Evolutionary conservation across 257 asterid genomes (phyloP).

Genomic region (Knoxia roxburghii): DNA sequence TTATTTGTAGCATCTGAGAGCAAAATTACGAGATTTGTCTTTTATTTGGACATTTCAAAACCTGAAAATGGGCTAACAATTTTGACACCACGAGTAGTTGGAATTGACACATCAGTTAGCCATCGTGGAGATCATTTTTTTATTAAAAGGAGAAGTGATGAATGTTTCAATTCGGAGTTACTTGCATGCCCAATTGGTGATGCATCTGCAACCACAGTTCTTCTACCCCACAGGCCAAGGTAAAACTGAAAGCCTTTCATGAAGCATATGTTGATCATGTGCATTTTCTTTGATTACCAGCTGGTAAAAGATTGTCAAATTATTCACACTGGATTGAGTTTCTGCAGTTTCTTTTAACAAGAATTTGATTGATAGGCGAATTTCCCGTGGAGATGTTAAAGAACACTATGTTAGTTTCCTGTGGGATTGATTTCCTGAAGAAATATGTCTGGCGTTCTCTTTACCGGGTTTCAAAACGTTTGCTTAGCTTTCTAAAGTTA

Average conservation of each 20-base stretch:
- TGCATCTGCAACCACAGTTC: constrained; percentile 47
- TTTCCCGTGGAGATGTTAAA: background rate
- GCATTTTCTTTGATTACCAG: background rate
- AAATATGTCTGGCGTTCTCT: background rate
- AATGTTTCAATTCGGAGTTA: constrained; percentile 77
- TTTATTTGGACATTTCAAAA: constrained; percentile 66
- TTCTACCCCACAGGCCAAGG: constrained; percentile 93
- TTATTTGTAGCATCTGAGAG: constrained; percentile 76
- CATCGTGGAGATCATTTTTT: constrained; percentile 95
- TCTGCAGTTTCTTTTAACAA: background rate
- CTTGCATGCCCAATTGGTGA: constrained; percentile 77
- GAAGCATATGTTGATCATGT: background rate
- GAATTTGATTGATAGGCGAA: background rate
- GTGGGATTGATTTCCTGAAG: background rate
- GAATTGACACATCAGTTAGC: constrained; percentile 76
- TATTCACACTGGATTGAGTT: background rate
- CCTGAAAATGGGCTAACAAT: constrained; percentile 54
- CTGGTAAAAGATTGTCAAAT: background rate
- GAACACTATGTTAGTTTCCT: background rate
- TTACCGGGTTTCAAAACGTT: background rate
- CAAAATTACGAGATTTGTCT: constrained; percentile 76
- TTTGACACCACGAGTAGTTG: constrained; percentile 71
- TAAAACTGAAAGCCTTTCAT: constrained; percentile 21
- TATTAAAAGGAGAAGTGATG: constrained; percentile 71
- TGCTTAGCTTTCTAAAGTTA: background rate